Conservation (phyloP, 2,329 filamentous ascomycete species). For the Hyphodiscus sp. region DNA sequence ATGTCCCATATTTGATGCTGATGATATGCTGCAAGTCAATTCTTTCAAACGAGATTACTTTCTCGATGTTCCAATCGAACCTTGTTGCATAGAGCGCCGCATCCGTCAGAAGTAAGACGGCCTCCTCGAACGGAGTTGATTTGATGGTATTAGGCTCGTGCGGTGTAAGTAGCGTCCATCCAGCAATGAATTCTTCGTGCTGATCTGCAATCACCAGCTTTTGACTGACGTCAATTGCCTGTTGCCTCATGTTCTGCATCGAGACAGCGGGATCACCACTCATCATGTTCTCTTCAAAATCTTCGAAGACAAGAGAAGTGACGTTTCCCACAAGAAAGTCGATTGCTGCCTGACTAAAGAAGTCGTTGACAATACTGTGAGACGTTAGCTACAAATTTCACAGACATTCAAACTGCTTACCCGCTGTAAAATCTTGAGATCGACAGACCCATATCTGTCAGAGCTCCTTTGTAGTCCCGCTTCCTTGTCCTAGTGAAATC, state of each 20-base stretch:
- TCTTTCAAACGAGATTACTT: slow-evolving; percentile 86
- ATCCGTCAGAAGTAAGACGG: slow-evolving; percentile 80
- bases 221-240: slow-evolving; percentile 82
- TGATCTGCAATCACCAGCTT: slow-evolving; percentile 80
- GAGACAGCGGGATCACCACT: slow-evolving; percentile 87
- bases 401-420: slow-evolving; percentile 35
- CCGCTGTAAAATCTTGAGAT: slow-evolving; percentile 68
- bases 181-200: slow-evolving; percentile 78
- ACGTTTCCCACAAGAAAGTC: slow-evolving; percentile 91
- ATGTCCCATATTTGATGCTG: slow-evolving; percentile 72
- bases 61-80: slow-evolving; percentile 93
- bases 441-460: slow-evolving; percentile 87
- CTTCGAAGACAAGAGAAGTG: slow-evolving; percentile 77
- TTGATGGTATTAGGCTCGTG: slow-evolving; percentile 61
- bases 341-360: slow-evolving; percentile 91
- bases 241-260: slow-evolving; percentile 73
- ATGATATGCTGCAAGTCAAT: slow-evolving; percentile 70
- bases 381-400: slow-evolving; percentile 2
- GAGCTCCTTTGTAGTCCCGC: slow-evolving; percentile 80
- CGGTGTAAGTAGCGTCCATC: slow-evolving; percentile 83
- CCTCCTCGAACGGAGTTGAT: slow-evolving; percentile 75
- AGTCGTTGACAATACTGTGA: slow-evolving; percentile 88
- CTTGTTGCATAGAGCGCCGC: slow-evolving; percentile 80
- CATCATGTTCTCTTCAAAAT: slow-evolving; percentile 93
- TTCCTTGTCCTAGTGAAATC: slow-evolving; percentile 92